Conservation (phyloP, 352 stramenopile genomes). For the Globisporangium splendens region DNA sequence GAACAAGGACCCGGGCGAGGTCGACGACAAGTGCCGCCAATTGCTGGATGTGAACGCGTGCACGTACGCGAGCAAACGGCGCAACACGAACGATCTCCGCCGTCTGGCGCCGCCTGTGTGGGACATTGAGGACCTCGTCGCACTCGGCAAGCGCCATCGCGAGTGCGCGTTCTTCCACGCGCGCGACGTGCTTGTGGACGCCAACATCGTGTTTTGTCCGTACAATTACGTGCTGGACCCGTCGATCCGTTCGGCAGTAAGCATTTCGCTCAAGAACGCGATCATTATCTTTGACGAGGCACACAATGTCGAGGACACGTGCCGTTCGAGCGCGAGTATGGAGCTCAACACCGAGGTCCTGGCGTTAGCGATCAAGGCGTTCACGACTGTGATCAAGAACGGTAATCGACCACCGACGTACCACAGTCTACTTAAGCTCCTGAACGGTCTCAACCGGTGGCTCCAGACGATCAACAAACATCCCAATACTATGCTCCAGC, state of each 20-base stretch:
- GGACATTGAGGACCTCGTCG: slow-evolving; percentile 84
- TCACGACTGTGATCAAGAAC: slow-evolving; percentile 64
- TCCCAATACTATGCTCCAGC: slow-evolving; percentile 36
- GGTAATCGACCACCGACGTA: slow-evolving; percentile 42
- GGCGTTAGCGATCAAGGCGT: slow-evolving; percentile 50
- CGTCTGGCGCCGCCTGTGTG: slow-evolving; percentile 58
- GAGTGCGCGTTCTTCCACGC: slow-evolving; percentile 82
- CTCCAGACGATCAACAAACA: slow-evolving; percentile 42
- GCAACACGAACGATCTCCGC: slow-evolving; percentile 47
- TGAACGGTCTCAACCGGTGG: slow-evolving; percentile 66
- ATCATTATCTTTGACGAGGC: slow-evolving; percentile 86
- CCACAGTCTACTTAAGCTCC: slow-evolving; percentile 47
- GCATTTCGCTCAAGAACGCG: slow-evolving; percentile 66
- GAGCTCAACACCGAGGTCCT: slow-evolving; percentile 62
- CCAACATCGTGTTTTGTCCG: slow-evolving; percentile 84
- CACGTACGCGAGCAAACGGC: slow-evolving; percentile 50
- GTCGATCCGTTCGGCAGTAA: slow-evolving; percentile 60
- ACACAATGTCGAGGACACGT: slow-evolving; percentile 88
- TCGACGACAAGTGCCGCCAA: slow-evolving; percentile 79
- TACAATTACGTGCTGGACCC: slow-evolving; percentile 88
- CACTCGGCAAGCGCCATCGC: slow-evolving; percentile 62
- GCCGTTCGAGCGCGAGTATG: slow-evolving; percentile 68
- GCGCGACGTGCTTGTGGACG: slow-evolving; percentile 39
- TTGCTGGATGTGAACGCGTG: slow-evolving; percentile 55
- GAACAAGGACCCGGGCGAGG: slow-evolving; percentile 45